Base-by-base conservation (phyloP, 805 yeast genomes). In the Candida odintsovae region DNA sequence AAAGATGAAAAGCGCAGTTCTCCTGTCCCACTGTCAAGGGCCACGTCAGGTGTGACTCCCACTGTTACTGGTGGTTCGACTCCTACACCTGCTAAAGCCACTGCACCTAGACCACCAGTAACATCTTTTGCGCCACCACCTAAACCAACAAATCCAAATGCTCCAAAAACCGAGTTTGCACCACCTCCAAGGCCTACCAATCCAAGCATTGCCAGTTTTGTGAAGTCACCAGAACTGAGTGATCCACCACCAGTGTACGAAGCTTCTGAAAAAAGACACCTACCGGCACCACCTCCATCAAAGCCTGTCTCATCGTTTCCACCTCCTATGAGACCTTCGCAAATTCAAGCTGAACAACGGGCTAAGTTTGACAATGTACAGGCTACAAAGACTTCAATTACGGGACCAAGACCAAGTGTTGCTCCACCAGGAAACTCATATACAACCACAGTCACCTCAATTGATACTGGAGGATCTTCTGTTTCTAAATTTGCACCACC, bases 181-280 rank as follows among this genome's bases (percentile, higher is more conserved):
- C 40, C 62, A 16, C 65, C 65, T 19, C 63, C 65, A 26, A 53
- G 41, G 21, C 59, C 54, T 25, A 42, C 52, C 16, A 52, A 48
- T 25, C 50, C 52, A 9, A n/a, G 8, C 8, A 4, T 7, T n/a
- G 36, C 20, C 20, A n/a, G 36, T 7, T 3, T 20, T 8, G 19
- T 33, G n/a, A 28, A 13, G n/a, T 28, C 31, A 13, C 35, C 45
- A 11, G 18, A 36, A 19, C 33, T 39, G 15, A 28, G 26, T 19
- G 40, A 29, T 12, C n/a, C 31, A 8, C 31, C 31, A 28, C 31
- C 31, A 28, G 31, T 3, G 13, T 28, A 28, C 13, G 31, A 28
- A 28, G n/a, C n/a, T 13, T 13, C 31, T 28, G 31, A 28, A 13
- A 3, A 13, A 16, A 33, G 36, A 16, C 11, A 16, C 16, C 12